phyloP scores from a whole-genome alignment of 495 filamentous ascomycete genomes.

The Lophiotrema nucula region DNA sequence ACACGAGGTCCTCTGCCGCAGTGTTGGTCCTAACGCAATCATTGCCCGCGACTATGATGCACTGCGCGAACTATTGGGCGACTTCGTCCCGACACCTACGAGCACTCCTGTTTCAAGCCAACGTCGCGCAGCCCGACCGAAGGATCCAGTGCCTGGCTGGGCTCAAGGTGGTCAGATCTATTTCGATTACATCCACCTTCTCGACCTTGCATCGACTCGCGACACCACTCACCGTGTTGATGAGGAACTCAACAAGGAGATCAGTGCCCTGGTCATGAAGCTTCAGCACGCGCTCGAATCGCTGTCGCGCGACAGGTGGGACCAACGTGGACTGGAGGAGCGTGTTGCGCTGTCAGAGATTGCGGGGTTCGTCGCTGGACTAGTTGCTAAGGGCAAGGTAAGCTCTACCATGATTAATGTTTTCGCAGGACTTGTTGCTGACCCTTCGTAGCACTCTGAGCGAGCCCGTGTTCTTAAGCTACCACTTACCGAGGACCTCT shows the following conservation, averaged over 20 bases:
- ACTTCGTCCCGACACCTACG: conserved; percentile 50
- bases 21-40: conserved; percentile 75
- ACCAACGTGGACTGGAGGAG: conserved; percentile 69
- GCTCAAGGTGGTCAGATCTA: conserved; percentile 76
- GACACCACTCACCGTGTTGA: conserved; percentile 31
- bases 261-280: conserved; percentile 59
- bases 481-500: conserved; percentile 69
- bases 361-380: conserved; percentile 59
- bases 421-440: conserved; percentile 16
- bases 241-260: conserved; percentile 41
- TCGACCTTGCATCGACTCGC: conserved; percentile 41
- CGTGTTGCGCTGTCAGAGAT: conserved; percentile 74
- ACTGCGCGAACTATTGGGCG: conserved; percentile 61
- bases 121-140: conserved; percentile 24
- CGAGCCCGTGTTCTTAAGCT: conserved; percentile 57
- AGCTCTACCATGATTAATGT: conserved; percentile 35
- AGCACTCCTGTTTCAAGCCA: conserved; percentile 6
- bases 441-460: conserved; percentile 35
- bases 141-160: conserved; percentile 57
- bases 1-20: conserved; percentile 72
- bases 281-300: conserved; percentile 64
- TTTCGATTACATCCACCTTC: conserved; percentile 70
- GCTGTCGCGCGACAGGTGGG: conserved; percentile 48
- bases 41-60: conserved; percentile 72
- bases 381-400: conserved; percentile 62